Evolutionary conservation across 1,139 yeast species (phyloP), one percentile per base, ranked within the genome.

Genomic region (Hemisphaericaspora lyxosophila): DNA sequence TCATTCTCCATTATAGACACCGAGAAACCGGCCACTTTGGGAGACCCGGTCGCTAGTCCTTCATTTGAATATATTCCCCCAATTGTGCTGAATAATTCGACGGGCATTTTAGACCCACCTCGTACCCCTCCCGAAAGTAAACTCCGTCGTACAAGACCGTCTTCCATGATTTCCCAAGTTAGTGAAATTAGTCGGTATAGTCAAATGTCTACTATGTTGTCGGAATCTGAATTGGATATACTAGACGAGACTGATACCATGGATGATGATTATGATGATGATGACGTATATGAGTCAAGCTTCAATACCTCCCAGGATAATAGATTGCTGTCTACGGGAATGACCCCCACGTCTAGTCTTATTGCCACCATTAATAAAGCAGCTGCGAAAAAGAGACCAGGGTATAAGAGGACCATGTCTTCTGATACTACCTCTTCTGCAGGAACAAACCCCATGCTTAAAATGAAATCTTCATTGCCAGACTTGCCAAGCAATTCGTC

Each of bases 141-240:
- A 35, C 31, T 35, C 14, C 20, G 43, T 4, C 59, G 71, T 37
- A 64, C 72, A 4, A 62, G 92, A 37, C 89, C 90, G 2, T 68
- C 79, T 4, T 82, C 90, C 0, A 75, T 82, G 61, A 62, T 82
- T 2, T 82, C 90, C 0, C 86, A 80, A 49, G 65, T 75, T 25
- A 78, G 85, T 39, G 76, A 76, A 47, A 50, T 72, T 17, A 75
- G 81, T 42, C 77, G 73, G 36, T 51, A 74, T 28, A 79, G 85
- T 36, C 85, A 80, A 48, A 67, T 75, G 46, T 75, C 81, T 2
- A 73, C 75, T 19, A 68, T 68, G 70, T 48, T 69, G 49, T 67
- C 75, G 7, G 77, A 68, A 40, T 67, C 72, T 5, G 78, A 73
- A 50, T 46, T 68, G 48, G 72, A 70, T 42, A 49, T 61, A 51